These are phyloP conservation scores for Boletus rex-veris DNA, from an alignment of 768 basidiomycete species.

Conservation along the genomic window DNA sequence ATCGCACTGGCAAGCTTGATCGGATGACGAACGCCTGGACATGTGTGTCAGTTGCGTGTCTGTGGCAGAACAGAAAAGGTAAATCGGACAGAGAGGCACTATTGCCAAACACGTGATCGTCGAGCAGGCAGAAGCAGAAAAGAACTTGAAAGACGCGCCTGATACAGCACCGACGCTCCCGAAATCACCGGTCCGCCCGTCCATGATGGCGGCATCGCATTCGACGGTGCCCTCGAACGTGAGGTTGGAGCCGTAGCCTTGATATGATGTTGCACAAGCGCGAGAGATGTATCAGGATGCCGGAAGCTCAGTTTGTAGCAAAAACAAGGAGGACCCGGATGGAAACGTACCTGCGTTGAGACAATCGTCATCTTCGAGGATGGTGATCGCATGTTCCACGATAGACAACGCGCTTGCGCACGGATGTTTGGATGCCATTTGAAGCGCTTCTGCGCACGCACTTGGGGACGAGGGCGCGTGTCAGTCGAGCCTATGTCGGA, in stretches of 20 bases:
- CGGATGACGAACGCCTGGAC: constrained; percentile 64
- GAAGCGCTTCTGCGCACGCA: constrained; percentile 49
- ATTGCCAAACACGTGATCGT: constrained; percentile 1
- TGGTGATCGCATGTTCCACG: constrained; percentile 51
- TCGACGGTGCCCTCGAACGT: constrained; percentile 73
- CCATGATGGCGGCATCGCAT: constrained; percentile 79
- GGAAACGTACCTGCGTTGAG: constrained; percentile 62
- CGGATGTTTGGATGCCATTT: constrained; percentile 7
- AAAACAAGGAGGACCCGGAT: not conserved
- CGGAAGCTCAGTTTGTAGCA: not conserved
- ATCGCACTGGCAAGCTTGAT: constrained; percentile 57
- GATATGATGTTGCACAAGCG: too few species aligned
- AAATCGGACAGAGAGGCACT: not conserved
- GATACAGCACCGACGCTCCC: constrained; percentile 73
- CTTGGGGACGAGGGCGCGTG: constrained; percentile 28
- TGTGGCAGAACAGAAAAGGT: not conserved
- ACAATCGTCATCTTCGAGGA: constrained; percentile 61
- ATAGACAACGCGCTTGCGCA: constrained; percentile 38
- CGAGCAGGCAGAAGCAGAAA: not conserved
- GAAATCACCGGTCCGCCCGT: constrained; percentile 46
- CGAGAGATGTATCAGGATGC: not conserved
- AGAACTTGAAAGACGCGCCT: constrained; percentile 37
- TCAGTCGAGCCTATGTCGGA: constrained; percentile 2
- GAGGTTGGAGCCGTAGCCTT: constrained; percentile 76
- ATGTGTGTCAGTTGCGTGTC: not conserved